Base-by-base conservation (phyloP, 192 early-diverging fungal species). In the Pecoramyces ruminantium region DNA sequence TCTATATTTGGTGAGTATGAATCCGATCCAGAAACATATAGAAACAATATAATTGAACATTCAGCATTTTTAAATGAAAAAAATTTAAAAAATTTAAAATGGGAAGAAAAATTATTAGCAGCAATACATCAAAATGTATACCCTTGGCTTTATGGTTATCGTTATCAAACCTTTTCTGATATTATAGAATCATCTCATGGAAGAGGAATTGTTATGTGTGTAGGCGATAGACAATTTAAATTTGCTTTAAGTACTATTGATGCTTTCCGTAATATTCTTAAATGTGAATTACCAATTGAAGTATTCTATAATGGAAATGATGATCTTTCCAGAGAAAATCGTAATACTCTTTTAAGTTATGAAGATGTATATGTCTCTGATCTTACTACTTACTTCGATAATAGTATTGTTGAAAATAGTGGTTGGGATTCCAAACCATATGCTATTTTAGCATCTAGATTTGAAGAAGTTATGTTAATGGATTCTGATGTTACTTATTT, bases 341-440 rank as follows among this genome's bases (percentile, higher is more conserved):
- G 30, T 34, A 11, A 34, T 34, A 34, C 11, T 34, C 30, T 34
- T 11, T 34, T 34, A 34, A 34, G 4, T 34, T 34, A 34, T 34
- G 30, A 34, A 6, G 30, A 83, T 38, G 83, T 90, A 38, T 82
- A 84, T 77, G 40, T 88, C 0, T 30, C 80, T 12, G 82, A 85
- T 27, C 82, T 88, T 25, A 78, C 83, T 2, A 79, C 87, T 28
- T 78, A 81, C 14, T 79, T 89, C 30, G 80, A 86, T 77, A 82
- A 90, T 39, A 82, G 82, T 5, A 83, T 77, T 39, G 85, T 87
- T 40, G 51, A 86, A 12, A 82, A 88, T 51, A 80, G 79, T 30
- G 92, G 92, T 25, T 93, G 92, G 92, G 84, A 87, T 15, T 84
- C 92, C 78, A 94, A 94, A 81, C 89, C 93, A 0, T 93, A 86